Evolutionary conservation across 495 filamentous ascomycete species (phyloP).

Genomic region (Penicillium canariense): DNA sequence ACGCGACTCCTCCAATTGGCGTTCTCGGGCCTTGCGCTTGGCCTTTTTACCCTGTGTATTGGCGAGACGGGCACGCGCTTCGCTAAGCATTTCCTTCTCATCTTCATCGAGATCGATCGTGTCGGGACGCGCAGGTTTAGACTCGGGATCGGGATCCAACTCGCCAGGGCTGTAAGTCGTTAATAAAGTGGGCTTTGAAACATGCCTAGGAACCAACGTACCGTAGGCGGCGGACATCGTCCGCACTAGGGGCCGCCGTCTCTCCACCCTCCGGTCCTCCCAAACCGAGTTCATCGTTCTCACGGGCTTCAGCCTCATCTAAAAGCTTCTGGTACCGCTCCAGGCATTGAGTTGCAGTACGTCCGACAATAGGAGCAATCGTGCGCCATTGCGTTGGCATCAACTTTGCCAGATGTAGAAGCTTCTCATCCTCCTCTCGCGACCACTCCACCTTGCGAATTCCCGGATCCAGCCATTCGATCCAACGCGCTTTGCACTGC

Average conservation of each 20-base stretch:
- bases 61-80: conserved; percentile 90
- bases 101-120: conserved; percentile 98
- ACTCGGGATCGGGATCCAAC: conserved; percentile 93
- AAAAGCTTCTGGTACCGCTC: conserved; percentile 95
- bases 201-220: conserved; percentile 21
- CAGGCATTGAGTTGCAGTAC: conserved; percentile 94
- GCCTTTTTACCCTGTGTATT: conserved; percentile 99
- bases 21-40: conserved; percentile 93
- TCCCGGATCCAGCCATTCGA: conserved; percentile 95
- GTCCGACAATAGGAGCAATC: conserved; percentile 92
- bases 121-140: conserved; percentile 93
- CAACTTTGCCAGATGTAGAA: conserved; percentile 92
- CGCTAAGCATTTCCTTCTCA: conserved; percentile 98
- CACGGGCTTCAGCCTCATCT: conserved; percentile 91
- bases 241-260: conserved; percentile 81
- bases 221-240: conserved; percentile 85
- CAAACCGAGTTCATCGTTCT: conserved; percentile 78
- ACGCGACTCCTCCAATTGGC: conserved; percentile 92
- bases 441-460: conserved; percentile 99
- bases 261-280: conserved; percentile 87
- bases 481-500: conserved; percentile 98
- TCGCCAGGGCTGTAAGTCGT: conserved; percentile 68
- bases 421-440: conserved; percentile 96
- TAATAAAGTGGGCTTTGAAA: conserved; percentile 14
- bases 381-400: conserved; percentile 99